phyloP scores from a whole-genome alignment of 148 eudicot genomes.

The Polygonum maritimum region DNA sequence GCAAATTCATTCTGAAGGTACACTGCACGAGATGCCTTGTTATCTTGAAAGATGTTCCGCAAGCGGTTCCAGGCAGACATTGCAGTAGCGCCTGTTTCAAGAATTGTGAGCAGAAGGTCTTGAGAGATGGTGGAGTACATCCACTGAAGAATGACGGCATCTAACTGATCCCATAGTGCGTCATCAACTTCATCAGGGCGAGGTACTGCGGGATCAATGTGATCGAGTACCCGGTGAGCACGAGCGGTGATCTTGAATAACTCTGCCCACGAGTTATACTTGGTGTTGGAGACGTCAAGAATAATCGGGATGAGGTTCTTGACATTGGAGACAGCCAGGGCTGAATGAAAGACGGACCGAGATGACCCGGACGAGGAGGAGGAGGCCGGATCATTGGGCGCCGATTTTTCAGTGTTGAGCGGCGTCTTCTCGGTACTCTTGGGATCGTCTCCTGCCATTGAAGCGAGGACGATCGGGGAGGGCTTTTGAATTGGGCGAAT shows the following conservation, averaged over 20 bases:
- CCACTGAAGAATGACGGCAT: slow-evolving; percentile 22
- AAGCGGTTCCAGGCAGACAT: slow-evolving; percentile 6
- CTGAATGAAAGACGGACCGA: background rate
- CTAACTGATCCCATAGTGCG: slow-evolving; percentile 2
- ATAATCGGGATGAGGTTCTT: background rate
- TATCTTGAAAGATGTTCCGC: slow-evolving; percentile 18
- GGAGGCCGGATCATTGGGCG: too few species aligned
- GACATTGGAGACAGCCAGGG: background rate
- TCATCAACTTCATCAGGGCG: background rate
- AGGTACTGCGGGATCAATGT: background rate
- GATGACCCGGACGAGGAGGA: background rate
- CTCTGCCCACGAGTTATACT: background rate
- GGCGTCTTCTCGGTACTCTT: too few species aligned
- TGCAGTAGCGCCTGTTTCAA: slow-evolving; percentile 9
- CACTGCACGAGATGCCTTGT: slow-evolving; percentile 13
- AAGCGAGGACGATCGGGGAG: too few species aligned
- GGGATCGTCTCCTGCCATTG: too few species aligned
- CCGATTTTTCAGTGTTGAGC: too few species aligned
- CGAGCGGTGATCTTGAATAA: background rate
- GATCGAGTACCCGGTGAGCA: background rate
- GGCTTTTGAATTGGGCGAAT: too few species aligned
- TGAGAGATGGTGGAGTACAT: slow-evolving; percentile 23
- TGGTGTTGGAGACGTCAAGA: background rate
- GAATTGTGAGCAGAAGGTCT: slow-evolving; percentile 16
- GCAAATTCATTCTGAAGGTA: slow-evolving; percentile 17